Base-by-base conservation (phyloP, 2,329 filamentous ascomycete genomes). In the Aureobasidium sp. region DNA sequence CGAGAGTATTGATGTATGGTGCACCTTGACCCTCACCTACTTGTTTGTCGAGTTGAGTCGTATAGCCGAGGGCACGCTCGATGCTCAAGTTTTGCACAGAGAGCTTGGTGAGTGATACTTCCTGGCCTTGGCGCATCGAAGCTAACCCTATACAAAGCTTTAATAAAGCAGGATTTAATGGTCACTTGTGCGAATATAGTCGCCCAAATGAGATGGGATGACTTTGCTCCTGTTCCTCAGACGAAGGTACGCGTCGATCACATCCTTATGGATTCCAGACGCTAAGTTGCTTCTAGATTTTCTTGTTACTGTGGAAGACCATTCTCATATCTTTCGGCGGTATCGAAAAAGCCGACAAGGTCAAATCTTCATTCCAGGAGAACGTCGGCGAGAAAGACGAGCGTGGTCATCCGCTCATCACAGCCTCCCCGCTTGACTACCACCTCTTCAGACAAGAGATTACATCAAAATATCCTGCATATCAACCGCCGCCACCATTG, bases 381-480 rank as follows among this genome's bases (percentile, higher is more conserved):
- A 62, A 61, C 5, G 78, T 81, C 32, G 78, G 82, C 27, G 81
- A 83, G 41, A 82, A 82, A 64, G 76, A 79, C 65, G 76, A 74
- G 44, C 86, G 86, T 68, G 84, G 85, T 56, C 87, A 89, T 67
- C 87, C 87, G n/a, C 80, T 89, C 48, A 93, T 99, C 64, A 96
- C 90, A 1, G 93, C 94, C 5, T 97, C 93, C 1, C 94, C 94
- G 5, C 78, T 99, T 12, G 94, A 99, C 70, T 99, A 99, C 71
- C 93, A 99, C 72, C 83, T 92, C 26, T 99, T 99, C 71, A 87
- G 94, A 39, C 93, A 97, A 73, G 94, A 99, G 73, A 93, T 99
- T 63, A 95, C 89, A 17, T 97, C 93, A 2, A 99, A 99, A 76
- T 99, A 99, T 72, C 94, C 94, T 12, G 90, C 94, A 2, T 99